Conservation (phyloP, 176 grass and related monocot species). For the Rhynchospora breviuscula region DNA sequence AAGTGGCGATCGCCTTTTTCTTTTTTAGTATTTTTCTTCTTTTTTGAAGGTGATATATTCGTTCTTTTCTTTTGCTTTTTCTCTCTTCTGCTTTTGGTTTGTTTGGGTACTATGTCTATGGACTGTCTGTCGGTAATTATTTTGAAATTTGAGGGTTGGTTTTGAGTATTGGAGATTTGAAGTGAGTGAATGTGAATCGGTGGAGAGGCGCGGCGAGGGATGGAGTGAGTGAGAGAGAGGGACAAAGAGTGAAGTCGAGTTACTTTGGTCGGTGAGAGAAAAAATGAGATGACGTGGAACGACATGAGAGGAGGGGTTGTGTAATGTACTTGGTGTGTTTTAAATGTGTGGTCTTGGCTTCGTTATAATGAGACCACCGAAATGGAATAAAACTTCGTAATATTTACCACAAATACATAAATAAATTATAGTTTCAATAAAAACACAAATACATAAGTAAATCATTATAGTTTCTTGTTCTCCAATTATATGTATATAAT, state of each 20-base stretch:
- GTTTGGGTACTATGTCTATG: background rate
- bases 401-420: background rate
- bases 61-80: conserved; percentile 16
- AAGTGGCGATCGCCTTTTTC: background rate
- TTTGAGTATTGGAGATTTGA: background rate
- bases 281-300: background rate
- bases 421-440: no score
- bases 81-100: background rate
- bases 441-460: background rate
- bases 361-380: background rate
- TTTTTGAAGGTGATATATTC: background rate
- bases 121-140: background rate
- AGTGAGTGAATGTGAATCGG: background rate
- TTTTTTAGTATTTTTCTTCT: background rate
- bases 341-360: background rate
- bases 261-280: conserved; percentile 2
- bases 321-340: background rate
- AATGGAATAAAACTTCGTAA: background rate
- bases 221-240: background rate
- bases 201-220: conserved; percentile 12
- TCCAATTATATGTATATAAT: background rate
- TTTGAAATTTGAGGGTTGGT: background rate
- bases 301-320: background rate
- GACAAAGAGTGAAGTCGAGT: background rate
- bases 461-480: background rate